Evolutionary conservation across 148 eudicot genomes (phyloP).

Genomic region (Spergularia marina): DNA sequence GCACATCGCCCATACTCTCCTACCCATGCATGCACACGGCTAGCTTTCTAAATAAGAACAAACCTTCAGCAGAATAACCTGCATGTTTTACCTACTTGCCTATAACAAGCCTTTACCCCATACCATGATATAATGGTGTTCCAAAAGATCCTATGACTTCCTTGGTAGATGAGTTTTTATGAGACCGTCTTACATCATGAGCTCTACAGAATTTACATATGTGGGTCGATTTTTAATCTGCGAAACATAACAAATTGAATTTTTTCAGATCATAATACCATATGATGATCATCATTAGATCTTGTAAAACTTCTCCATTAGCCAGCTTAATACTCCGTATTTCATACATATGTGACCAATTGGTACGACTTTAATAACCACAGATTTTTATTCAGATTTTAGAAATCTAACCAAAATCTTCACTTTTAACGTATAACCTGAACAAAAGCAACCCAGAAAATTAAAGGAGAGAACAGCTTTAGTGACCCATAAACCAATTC

Average conservation of each 20-base stretch:
- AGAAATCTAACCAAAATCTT: conserved; percentile 23
- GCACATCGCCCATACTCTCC: too few relatives aligned
- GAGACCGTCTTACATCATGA: too few relatives aligned
- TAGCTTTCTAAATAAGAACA: not conserved
- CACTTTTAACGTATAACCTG: not conserved
- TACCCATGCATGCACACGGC: too few relatives aligned
- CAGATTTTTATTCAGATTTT: not conserved
- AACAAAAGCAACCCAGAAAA: conserved; percentile 21
- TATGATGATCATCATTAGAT: too few relatives aligned
- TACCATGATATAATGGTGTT: not conserved
- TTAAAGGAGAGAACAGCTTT: conserved; percentile 19
- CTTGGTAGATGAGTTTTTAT: too few relatives aligned
- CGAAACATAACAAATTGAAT: too few relatives aligned
- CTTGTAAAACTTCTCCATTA: too few relatives aligned
- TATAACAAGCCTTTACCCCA: not conserved
- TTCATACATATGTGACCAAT: not conserved
- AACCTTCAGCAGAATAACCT: not conserved
- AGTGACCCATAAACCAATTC: conserved; percentile 25
- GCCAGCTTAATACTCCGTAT: not conserved
- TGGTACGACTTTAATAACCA: too few relatives aligned
- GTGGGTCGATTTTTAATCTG: too few relatives aligned
- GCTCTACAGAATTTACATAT: too few relatives aligned
- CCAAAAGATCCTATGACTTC: not conserved
- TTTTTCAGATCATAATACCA: too few relatives aligned
- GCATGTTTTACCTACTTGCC: conserved; percentile 1